Evolutionary conservation across 2,329 filamentous ascomycete genomes (phyloP).

Genomic region (Eutypella sp.): DNA sequence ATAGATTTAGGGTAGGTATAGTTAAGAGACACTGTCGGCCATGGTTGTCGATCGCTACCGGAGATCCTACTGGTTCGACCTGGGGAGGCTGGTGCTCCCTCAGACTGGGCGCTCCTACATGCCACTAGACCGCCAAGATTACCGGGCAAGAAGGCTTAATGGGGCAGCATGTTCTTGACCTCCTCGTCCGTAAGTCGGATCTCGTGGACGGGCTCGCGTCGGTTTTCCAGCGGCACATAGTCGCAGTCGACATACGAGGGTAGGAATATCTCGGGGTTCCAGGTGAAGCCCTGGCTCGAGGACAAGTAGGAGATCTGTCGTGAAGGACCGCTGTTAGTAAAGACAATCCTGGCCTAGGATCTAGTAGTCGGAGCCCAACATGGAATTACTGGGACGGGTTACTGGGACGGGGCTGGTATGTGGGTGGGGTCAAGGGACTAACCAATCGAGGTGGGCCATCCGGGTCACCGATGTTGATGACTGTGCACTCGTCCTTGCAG

Average conservation of each 20-base stretch:
- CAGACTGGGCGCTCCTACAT: not conserved
- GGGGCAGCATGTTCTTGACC: constrained; percentile 61
- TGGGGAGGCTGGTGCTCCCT: too few species aligned
- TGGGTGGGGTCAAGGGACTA: constrained; percentile 26
- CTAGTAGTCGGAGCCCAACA: too few species aligned
- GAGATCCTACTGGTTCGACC: too few species aligned
- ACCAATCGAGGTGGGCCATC: constrained; percentile 70
- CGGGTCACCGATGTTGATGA: constrained; percentile 71
- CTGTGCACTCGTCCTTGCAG: constrained; percentile 71
- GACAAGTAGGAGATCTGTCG: constrained; percentile 72
- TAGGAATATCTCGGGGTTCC: constrained; percentile 83
- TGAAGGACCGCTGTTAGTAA: constrained; percentile 14
- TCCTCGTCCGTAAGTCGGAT: constrained; percentile 76
- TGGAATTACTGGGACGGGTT: not conserved
- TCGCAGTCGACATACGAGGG: constrained; percentile 73
- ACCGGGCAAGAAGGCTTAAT: constrained; percentile 33
- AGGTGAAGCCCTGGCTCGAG: constrained; percentile 74
- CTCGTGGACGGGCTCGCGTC: constrained; percentile 72
- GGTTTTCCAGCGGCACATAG: constrained; percentile 69
- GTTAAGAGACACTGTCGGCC: not conserved
- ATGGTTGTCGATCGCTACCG: too few species aligned
- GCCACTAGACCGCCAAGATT: not conserved
- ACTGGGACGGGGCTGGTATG: not conserved
- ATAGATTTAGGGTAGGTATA: not conserved
- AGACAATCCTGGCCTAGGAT: constrained; percentile 3